Conservation (phyloP, 192 early-diverging fungal species). For the Linderina pennispora region DNA sequence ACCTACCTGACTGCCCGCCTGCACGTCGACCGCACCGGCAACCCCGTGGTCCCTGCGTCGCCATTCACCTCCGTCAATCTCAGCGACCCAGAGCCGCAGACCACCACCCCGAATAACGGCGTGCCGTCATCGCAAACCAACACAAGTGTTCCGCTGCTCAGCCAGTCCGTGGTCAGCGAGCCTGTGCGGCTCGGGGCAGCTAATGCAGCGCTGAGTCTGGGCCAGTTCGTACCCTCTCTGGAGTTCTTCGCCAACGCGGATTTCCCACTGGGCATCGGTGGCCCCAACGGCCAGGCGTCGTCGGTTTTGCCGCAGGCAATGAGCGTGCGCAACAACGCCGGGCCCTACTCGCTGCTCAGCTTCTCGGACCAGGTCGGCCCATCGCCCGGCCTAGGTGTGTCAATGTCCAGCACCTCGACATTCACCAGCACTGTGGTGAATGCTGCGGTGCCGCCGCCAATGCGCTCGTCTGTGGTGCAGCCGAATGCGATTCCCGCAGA, state of each 20-base stretch:
- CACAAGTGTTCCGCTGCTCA: not conserved
- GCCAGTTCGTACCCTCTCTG: conserved; percentile 42
- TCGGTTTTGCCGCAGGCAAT: conserved; percentile 14
- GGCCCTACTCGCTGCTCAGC: not conserved
- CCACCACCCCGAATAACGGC: not conserved
- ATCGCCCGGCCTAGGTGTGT: not conserved
- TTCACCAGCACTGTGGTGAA: not conserved
- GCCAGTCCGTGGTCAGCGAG: not conserved
- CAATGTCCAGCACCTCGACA: not conserved
- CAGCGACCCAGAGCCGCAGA: conserved; percentile 1
- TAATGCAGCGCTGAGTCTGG: conserved; percentile 1
- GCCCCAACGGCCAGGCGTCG: conserved; percentile 37
- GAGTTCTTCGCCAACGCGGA: conserved; percentile 46
- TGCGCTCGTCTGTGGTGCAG: too few relatives aligned
- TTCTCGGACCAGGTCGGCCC: not conserved
- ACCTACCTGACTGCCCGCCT: too few relatives aligned
- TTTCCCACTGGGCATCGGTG: conserved; percentile 39
- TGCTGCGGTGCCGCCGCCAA: too few relatives aligned
- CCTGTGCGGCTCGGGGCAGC: not conserved
- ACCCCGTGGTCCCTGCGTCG: conserved; percentile 31
- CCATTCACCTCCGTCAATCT: conserved; percentile 31
- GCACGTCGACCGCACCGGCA: too few relatives aligned
- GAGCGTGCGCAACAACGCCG: not conserved
- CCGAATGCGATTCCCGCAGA: too few relatives aligned
- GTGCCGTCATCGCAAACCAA: not conserved